A percentile compares a stretch with the other conserved stretches of the same genome.
phyloP scores from a whole-genome alignment of 75 land plant species.

The Selaginella moellendorffii region DNA sequence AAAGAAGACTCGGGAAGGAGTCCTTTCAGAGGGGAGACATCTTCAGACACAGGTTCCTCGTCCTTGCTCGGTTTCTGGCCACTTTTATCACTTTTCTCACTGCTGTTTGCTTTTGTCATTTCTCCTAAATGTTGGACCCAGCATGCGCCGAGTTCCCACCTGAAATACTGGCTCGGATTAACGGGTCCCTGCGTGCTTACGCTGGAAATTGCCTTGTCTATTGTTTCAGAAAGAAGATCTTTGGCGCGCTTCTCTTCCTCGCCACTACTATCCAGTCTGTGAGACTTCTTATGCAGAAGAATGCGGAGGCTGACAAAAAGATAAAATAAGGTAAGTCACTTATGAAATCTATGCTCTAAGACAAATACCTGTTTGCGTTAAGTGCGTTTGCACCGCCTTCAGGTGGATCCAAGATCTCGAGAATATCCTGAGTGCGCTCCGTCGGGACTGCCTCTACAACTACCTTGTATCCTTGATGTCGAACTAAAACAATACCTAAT shows the following conservation, averaged over 20 bases:
- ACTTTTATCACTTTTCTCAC: background rate
- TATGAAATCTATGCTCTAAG: no score
- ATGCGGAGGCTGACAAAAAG: constrained; percentile 1
- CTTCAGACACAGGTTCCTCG: background rate
- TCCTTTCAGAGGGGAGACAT: background rate
- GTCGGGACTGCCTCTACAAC: background rate
- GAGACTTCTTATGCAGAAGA: background rate
- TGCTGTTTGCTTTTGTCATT: background rate
- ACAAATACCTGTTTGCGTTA: constrained; percentile 9
- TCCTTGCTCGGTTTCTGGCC: background rate
- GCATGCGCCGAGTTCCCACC: constrained; percentile 6
- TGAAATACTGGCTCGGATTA: background rate
- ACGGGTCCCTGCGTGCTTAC: background rate
- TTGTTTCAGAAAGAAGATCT: background rate
- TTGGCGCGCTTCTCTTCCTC: background rate
- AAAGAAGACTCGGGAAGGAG: constrained; percentile 2
- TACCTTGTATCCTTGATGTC: background rate
- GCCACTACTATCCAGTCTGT: background rate
- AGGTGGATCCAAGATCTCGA: background rate
- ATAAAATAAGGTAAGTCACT: background rate
- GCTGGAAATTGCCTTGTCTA: background rate
- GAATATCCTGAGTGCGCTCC: background rate
- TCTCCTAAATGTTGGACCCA: constrained; percentile 7
- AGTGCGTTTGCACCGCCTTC: constrained; percentile 7
- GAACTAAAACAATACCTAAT: background rate